Percentiles rank a stretch among this genome's conserved stretches.
Evolutionary conservation across 2,329 filamentous ascomycete species (phyloP).

Genomic region (Cyphellophora europaea): DNA sequence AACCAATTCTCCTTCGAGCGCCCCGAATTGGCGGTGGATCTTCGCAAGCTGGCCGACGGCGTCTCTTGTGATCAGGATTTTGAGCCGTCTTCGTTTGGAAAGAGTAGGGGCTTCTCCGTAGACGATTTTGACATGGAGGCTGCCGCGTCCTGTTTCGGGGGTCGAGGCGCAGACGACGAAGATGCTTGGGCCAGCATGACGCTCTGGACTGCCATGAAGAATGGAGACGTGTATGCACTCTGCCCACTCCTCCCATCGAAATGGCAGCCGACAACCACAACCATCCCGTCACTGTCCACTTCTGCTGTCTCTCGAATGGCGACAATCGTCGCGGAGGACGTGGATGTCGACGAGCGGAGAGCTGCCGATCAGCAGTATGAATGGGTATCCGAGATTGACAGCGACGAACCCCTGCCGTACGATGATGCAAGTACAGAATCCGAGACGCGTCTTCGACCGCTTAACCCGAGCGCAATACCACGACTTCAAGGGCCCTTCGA

Average conservation of each 20-base stretch:
- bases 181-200: constrained; percentile 88
- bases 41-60: constrained; percentile 82
- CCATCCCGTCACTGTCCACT: constrained; percentile 74
- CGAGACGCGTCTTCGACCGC: constrained; percentile 49
- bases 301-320: constrained; percentile 66
- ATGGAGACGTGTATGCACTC: constrained; percentile 86
- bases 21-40: constrained; percentile 72
- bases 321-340: constrained; percentile 30
- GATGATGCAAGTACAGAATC: constrained; percentile 30
- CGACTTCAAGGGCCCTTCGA: constrained; percentile 54
- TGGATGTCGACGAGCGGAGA: constrained; percentile 35
- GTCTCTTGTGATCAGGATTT: constrained; percentile 76
- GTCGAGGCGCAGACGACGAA: constrained; percentile 48
- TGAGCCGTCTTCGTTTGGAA: constrained; percentile 61
- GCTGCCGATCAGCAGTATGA: constrained; percentile 46
- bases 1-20: constrained; percentile 82
- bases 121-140: constrained; percentile 92
- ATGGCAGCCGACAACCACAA: constrained; percentile 68
- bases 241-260: constrained; percentile 81
- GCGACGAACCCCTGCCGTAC: constrained; percentile 39
- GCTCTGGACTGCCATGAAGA: constrained; percentile 89
- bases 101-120: constrained; percentile 74
- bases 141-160: constrained; percentile 81
- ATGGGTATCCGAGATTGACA: constrained; percentile 49
- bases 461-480: constrained; percentile 45